These are phyloP conservation scores for Dianthus caryophyllus DNA, from an alignment of 148 eudicot species.

Conservation along the genomic window DNA sequence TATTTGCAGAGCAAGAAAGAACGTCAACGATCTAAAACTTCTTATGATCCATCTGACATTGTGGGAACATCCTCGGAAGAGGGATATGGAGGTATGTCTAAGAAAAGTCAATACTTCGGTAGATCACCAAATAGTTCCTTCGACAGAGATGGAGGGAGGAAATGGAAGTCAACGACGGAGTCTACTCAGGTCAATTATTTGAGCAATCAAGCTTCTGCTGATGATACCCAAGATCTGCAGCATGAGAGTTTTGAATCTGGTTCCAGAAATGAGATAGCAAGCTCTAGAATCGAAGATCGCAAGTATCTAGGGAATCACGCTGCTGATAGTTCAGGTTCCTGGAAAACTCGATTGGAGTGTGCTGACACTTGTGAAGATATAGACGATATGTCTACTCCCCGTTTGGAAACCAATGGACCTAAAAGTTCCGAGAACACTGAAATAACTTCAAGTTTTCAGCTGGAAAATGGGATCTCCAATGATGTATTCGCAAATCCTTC, in stretches of 20 bases:
- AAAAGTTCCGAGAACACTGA: slow-evolving; percentile 46
- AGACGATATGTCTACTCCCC: slow-evolving; percentile 43
- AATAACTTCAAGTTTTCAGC: slow-evolving; percentile 29
- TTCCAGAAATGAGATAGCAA: slow-evolving; percentile 40
- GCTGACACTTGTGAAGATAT: slow-evolving; percentile 31
- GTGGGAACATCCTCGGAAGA: slow-evolving; percentile 91
- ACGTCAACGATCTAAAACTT: slow-evolving; percentile 67
- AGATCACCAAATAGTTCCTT: slow-evolving; percentile 68
- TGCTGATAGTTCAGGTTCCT: slow-evolving; percentile 38
- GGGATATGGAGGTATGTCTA: slow-evolving; percentile 66
- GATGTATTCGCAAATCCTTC: slow-evolving; percentile 39
- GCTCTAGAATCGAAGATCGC: slow-evolving; percentile 42
- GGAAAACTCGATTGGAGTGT: slow-evolving; percentile 34
- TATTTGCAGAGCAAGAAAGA: slow-evolving; percentile 89
- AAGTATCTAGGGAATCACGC: slow-evolving; percentile 32
- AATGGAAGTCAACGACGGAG: slow-evolving; percentile 71
- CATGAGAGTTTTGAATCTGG: slow-evolving; percentile 41
- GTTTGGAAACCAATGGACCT: slow-evolving; percentile 47
- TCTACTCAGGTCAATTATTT: slow-evolving; percentile 36
- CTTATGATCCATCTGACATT: slow-evolving; percentile 76
- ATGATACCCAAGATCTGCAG: slow-evolving; percentile 43
- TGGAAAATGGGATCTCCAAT: slow-evolving; percentile 47
- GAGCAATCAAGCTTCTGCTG: slow-evolving; percentile 43
- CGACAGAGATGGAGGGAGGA: slow-evolving; percentile 76
- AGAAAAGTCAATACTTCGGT: slow-evolving; percentile 62